phyloP scores from a whole-genome alignment of 139 green algal species.

The Picochlorum costavermella region DNA sequence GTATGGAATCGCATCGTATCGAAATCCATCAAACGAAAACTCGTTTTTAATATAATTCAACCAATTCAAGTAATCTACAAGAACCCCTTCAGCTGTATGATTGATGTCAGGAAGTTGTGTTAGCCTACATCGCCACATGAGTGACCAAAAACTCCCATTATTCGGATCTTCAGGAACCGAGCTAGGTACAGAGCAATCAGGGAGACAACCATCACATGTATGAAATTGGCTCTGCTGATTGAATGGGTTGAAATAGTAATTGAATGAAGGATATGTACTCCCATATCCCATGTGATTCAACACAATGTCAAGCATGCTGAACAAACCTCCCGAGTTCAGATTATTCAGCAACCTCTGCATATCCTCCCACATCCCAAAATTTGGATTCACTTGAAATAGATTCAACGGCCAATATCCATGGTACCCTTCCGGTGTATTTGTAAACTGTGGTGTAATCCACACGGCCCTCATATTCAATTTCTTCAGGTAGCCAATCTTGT shows the following conservation, averaged over 20 bases:
- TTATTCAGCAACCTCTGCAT: neutral
- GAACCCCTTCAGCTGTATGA: slow-evolving; percentile 11
- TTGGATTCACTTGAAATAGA: slow-evolving; percentile 1
- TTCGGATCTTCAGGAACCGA: neutral
- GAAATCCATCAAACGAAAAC: slow-evolving; percentile 6
- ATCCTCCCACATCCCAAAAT: slow-evolving; percentile 5
- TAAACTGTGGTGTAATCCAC: neutral
- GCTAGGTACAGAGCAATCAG: neutral
- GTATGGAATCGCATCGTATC: slow-evolving; percentile 8
- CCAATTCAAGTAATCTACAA: slow-evolving; percentile 1
- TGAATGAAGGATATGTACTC: neutral
- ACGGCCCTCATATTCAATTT: neutral
- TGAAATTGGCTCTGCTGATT: neutral
- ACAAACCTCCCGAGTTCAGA: neutral
- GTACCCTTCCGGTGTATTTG: slow-evolving; percentile 5
- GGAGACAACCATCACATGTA: slow-evolving; percentile 1
- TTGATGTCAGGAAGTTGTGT: slow-evolving; percentile 17
- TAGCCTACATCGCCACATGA: slow-evolving; percentile 19
- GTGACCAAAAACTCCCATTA: neutral
- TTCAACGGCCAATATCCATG: slow-evolving; percentile 13
- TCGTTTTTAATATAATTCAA: slow-evolving; percentile 1
- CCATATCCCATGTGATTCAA: slow-evolving; percentile 30
- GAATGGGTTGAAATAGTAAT: slow-evolving; percentile 5
- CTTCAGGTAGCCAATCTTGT: neutral
- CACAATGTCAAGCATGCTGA: slow-evolving; percentile 26